Evolutionary conservation across 257 asterid species (phyloP).

Genomic region (Salvia hispanica): DNA sequence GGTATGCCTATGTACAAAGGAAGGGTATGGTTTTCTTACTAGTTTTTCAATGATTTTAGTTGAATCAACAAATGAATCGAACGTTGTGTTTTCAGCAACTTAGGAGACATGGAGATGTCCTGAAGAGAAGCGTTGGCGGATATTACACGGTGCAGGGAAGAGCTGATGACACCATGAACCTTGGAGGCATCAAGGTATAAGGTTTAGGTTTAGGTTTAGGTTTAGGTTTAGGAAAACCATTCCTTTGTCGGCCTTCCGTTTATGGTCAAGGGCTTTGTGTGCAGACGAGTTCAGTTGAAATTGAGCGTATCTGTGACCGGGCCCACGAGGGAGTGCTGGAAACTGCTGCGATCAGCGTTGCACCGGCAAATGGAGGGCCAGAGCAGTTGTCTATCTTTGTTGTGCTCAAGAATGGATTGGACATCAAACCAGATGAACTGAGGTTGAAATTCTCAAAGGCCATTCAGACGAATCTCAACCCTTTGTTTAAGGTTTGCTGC

Average conservation of each 20-base stretch:
- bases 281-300: constrained; percentile 89
- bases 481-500: constrained; percentile 75
- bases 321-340: constrained; percentile 78
- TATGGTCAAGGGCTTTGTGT: not conserved
- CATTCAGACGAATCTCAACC: constrained; percentile 76
- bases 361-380: constrained; percentile 82
- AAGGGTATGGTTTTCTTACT: constrained; percentile 48
- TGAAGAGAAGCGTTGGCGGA: constrained; percentile 77
- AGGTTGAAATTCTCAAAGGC: constrained; percentile 65
- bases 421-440: constrained; percentile 44
- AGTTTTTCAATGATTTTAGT: not conserved
- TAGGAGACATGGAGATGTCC: constrained; percentile 87
- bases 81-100: constrained; percentile 56
- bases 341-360: constrained; percentile 79
- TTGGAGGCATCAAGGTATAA: constrained; percentile 88
- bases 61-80: constrained; percentile 3
- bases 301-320: constrained; percentile 73
- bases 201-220: too few species aligned
- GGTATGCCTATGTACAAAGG: constrained; percentile 88
- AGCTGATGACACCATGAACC: constrained; percentile 98
- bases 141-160: constrained; percentile 74
- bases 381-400: constrained; percentile 74
- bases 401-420: constrained; percentile 63
- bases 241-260: not conserved
- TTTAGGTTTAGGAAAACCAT: too few species aligned